Evolutionary conservation across 106 monocot species (phyloP), one percentile per base, ranked within the genome.

Genomic region (Posidonia australis): DNA sequence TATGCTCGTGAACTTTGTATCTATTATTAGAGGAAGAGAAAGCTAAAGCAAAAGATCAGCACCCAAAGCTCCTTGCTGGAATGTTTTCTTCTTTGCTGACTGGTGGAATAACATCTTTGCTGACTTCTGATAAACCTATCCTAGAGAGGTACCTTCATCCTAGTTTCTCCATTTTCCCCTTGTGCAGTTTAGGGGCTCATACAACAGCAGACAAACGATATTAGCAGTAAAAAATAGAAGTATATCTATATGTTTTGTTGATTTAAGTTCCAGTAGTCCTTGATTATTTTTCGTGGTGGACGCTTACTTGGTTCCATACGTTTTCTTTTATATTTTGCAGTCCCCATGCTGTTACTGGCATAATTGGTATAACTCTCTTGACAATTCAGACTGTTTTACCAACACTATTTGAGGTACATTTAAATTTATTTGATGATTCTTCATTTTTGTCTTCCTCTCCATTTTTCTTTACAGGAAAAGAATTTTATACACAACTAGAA

Each of bases 81-180:
- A 93, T 93, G 93, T 93, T 93, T 68, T 89, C 89, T 58, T 93
- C 89, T 71, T 93, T 89, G 89, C 89, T 7, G n/a, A 83, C 76
- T 47, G 89, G 86, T 57, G 93, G 93, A 24, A 51, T 86, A 57
- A 93, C 81, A 51, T 79, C 93, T 66, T 62, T 93, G 24, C 89
- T 93, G 9, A 83, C 89, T 28, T 86, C 93, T 27, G 83, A 80
- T 53, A 86, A 89, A 60, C 89, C 93, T 18, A 86, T 93, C 60
- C 54, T 93, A 27, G 93, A 93, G 61, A 93, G 93, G 93, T 93
- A 81, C 10, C 44, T n/a, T 2, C 12, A 21, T 64, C 36, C 2
- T 36, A 36, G 5, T 36, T 4, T 7, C 36, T 36, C 36, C 7
- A 2, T 7, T 36, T 36, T 36, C 7, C 36, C 36, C 2, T 7